A percentile compares a stretch with the other conserved stretches of the same genome.
Conservation (phyloP, 768 basidiomycete species). For the Amanita polypyramis region DNA sequence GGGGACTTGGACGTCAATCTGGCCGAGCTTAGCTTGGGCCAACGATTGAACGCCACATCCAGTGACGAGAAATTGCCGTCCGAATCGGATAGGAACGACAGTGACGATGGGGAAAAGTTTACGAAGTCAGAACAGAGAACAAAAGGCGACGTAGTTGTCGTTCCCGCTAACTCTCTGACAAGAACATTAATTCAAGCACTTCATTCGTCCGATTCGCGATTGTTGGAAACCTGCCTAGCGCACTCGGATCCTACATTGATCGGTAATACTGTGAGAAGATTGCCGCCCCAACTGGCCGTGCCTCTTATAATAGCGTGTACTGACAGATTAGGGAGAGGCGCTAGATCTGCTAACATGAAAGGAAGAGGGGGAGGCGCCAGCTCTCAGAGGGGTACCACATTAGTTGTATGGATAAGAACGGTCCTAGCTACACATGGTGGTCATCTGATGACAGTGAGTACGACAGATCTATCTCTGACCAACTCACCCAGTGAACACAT, state of each 20-base stretch:
- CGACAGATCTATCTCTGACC: not conserved
- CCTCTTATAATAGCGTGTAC: slow-evolving; percentile 82
- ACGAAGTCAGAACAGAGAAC: slow-evolving; percentile 24
- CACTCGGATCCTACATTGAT: slow-evolving; percentile 79
- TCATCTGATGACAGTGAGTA: slow-evolving; percentile 86
- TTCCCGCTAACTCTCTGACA: slow-evolving; percentile 81
- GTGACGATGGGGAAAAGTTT: slow-evolving; percentile 27
- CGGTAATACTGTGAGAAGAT: slow-evolving; percentile 72
- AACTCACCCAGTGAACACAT: slow-evolving; percentile 6
- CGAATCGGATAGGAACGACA: slow-evolving; percentile 20
- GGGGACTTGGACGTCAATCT: slow-evolving; percentile 74
- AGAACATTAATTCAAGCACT: slow-evolving; percentile 93
- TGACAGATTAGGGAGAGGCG: slow-evolving; percentile 75
- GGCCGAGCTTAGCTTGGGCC: slow-evolving; percentile 86
- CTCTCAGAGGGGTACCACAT: slow-evolving; percentile 59
- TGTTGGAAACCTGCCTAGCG: slow-evolving; percentile 79
- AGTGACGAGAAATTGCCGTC: slow-evolving; percentile 31
- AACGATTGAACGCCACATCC: slow-evolving; percentile 70
- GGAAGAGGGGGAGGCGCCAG: slow-evolving; percentile 74
- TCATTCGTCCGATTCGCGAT: slow-evolving; percentile 83
- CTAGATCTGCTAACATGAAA: slow-evolving; percentile 60
- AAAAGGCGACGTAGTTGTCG: slow-evolving; percentile 25
- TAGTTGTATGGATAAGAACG: slow-evolving; percentile 71
- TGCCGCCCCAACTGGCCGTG: slow-evolving; percentile 82
- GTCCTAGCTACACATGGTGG: slow-evolving; percentile 81